A percentile compares a stretch with the other conserved stretches of the same genome.
These are phyloP conservation scores for Fomitopsis palustris DNA, from an alignment of 1,284 basidiomycete genomes.

Conservation along the genomic window DNA sequence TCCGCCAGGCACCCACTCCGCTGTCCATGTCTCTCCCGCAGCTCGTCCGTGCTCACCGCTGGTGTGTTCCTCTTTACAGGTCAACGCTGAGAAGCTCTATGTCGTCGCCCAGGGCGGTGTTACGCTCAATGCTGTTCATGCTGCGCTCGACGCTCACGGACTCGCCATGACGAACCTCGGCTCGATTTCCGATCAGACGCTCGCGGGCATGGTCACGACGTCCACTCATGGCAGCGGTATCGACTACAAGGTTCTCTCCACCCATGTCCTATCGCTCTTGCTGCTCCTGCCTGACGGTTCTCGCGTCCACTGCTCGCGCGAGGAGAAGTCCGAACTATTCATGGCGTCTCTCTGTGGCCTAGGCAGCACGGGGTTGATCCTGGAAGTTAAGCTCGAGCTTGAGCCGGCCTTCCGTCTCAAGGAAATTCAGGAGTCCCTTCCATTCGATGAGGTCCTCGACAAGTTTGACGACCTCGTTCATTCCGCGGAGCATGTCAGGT, in stretches of 20 bases:
- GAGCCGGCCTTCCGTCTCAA: constrained; percentile 82
- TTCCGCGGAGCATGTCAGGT: constrained; percentile 82
- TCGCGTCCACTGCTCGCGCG: constrained; percentile 64
- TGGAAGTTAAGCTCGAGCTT: constrained; percentile 76
- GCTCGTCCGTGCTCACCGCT: background rate
- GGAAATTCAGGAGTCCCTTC: constrained; percentile 69
- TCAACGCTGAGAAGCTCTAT: constrained; percentile 67
- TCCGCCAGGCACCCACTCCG: constrained; percentile 14
- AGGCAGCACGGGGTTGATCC: constrained; percentile 90
- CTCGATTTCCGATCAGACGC: constrained; percentile 95
- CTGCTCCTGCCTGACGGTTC: constrained; percentile 74
- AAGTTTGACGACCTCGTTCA: constrained; percentile 55
- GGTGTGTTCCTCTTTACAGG: constrained; percentile 41
- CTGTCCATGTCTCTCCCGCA: background rate
- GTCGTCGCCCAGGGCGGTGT: constrained; percentile 80
- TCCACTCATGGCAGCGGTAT: constrained; percentile 94
- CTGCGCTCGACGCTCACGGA: constrained; percentile 59
- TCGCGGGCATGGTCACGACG: constrained; percentile 93
- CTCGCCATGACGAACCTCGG: constrained; percentile 93
- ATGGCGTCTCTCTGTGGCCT: constrained; percentile 90
- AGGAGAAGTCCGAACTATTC: constrained; percentile 76
- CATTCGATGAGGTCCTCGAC: constrained; percentile 62
- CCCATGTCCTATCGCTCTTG: constrained; percentile 73
- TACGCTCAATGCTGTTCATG: constrained; percentile 71
- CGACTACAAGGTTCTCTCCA: constrained; percentile 79